Percentiles rank a stretch among this genome's conserved stretches.
phyloP scores from a whole-genome alignment of 768 basidiomycete species.

The Exidia glandulosa region DNA sequence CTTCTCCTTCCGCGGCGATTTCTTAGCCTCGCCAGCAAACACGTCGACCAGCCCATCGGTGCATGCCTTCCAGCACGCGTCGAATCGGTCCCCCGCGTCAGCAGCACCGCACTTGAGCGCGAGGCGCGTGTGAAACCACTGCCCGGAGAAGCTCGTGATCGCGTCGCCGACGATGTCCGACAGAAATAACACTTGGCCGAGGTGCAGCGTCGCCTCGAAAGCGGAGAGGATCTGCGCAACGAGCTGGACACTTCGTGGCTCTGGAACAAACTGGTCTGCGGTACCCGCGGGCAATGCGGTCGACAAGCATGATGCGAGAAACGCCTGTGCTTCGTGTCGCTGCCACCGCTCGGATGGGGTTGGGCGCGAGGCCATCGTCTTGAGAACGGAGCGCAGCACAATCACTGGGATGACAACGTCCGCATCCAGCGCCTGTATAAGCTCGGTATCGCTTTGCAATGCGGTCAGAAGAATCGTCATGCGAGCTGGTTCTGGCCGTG shows the following conservation, averaged over 20 bases:
- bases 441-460: conserved; percentile 41
- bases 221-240: conserved; percentile 52
- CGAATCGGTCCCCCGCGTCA: conserved; percentile 15
- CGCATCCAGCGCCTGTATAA: conserved; percentile 35
- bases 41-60: conserved; percentile 34
- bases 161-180: conserved; percentile 16
- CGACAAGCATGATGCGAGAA: conserved; percentile 40
- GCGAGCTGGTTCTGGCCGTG: conserved; percentile 39
- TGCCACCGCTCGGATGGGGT: conserved; percentile 48
- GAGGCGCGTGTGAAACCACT: conserved; percentile 43
- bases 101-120: conserved; percentile 16
- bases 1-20: conserved; percentile 11
- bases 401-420: conserved; percentile 41
- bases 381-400: conserved; percentile 52
- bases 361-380: conserved; percentile 38
- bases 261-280: conserved; percentile 21
- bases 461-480: conserved; percentile 44
- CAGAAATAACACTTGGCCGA: conserved; percentile 54
- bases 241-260: conserved; percentile 56
- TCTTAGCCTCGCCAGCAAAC: conserved; percentile 41
- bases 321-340: conserved; percentile 43
- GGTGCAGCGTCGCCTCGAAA: conserved; percentile 45
- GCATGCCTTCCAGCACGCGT: conserved; percentile 37
- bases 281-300: not conserved
- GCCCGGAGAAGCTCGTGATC: conserved; percentile 46